phyloP scores from a whole-genome alignment of 2,329 filamentous ascomycete species.

The Fusarium nelsonii region DNA sequence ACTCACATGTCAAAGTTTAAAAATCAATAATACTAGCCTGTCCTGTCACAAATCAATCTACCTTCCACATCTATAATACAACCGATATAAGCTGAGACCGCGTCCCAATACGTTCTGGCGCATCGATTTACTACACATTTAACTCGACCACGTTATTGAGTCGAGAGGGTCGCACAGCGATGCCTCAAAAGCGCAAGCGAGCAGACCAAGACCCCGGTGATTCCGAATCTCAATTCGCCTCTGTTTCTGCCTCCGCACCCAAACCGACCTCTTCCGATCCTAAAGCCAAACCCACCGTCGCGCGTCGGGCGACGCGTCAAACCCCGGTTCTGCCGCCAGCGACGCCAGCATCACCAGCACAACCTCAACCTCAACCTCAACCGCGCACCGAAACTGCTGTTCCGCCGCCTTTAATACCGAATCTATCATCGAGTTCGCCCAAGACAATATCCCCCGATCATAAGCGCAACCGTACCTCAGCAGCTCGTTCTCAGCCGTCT shows the following conservation, averaged over 20 bases:
- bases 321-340: slow-evolving; percentile 51
- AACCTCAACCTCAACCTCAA: slow-evolving; percentile 26
- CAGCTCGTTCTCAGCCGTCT: slow-evolving; percentile 17
- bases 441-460: slow-evolving; percentile 29
- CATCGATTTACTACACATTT: slow-evolving; percentile 5
- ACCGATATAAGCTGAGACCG: not conserved
- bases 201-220: slow-evolving; percentile 47
- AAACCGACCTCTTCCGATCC: slow-evolving; percentile 21
- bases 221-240: slow-evolving; percentile 6
- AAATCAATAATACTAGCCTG: not conserved
- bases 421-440: slow-evolving; percentile 15
- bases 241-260: slow-evolving; percentile 3
- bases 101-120: slow-evolving; percentile 1
- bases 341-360: slow-evolving; percentile 36
- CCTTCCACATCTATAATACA: not conserved
- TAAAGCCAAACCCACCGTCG: slow-evolving; percentile 40
- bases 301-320: slow-evolving; percentile 58
- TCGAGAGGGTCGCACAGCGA: slow-evolving; percentile 44
- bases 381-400: slow-evolving; percentile 38
- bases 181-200: slow-evolving; percentile 57
- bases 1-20: slow-evolving; percentile 2
- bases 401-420: slow-evolving; percentile 35
- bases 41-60: not conserved
- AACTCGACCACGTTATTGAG: not conserved
- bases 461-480: slow-evolving; percentile 40